phyloP scores from a whole-genome alignment of 2,329 filamentous ascomycete genomes.

The Pseudocercospora cruenta region DNA sequence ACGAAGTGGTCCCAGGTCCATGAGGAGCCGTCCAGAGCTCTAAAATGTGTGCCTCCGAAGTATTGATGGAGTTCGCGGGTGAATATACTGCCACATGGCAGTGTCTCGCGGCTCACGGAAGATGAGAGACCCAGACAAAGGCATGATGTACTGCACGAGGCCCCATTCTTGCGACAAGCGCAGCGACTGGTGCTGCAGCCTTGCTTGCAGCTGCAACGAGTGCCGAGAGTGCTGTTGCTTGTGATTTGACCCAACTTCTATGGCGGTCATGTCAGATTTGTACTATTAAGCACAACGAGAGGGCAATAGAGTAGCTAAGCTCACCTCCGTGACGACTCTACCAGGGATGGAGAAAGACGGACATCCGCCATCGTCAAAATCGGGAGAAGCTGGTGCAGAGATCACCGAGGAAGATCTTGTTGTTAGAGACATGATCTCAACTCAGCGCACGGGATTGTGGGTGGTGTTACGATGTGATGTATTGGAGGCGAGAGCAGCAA shows the following conservation, averaged over 20 bases:
- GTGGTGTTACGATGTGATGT: background rate
- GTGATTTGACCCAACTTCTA: too few species aligned
- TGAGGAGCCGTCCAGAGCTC: too few species aligned
- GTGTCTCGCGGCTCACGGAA: background rate
- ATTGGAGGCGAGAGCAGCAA: background rate
- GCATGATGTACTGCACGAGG: background rate
- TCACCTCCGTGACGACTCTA: background rate
- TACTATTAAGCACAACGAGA: too few species aligned
- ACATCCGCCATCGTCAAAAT: background rate
- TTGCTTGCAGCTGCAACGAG: background rate
- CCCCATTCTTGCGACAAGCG: constrained; percentile 1
- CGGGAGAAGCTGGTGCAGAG: background rate
- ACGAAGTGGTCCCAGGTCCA: too few species aligned
- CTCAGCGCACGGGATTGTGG: background rate
- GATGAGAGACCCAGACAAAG: background rate
- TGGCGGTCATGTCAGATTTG: too few species aligned
- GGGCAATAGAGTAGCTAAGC: background rate
- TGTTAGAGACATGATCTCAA: background rate
- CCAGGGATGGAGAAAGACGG: background rate
- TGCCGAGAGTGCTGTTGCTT: too few species aligned
- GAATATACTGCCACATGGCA: too few species aligned
- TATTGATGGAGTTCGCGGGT: background rate
- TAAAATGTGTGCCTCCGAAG: too few species aligned
- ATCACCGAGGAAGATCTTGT: background rate
- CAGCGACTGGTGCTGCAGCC: background rate